A percentile compares a stretch with the other conserved stretches of the same genome.
These are phyloP conservation scores for Sporothrix curviconia DNA, from an alignment of 2,329 filamentous ascomycete species.

Conservation along the genomic window DNA sequence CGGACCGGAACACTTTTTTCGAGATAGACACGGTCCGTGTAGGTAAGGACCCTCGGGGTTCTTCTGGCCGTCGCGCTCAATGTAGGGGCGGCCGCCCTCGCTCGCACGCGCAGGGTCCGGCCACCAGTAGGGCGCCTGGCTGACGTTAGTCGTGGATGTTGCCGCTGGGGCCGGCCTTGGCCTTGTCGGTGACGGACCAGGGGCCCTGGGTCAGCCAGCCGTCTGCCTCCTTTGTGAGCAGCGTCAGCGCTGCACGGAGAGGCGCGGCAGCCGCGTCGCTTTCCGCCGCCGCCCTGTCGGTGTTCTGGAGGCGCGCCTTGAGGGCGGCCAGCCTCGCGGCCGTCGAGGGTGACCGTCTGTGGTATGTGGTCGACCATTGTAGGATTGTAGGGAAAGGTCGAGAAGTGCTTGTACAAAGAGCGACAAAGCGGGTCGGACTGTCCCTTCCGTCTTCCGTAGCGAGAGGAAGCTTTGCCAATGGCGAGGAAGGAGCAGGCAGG, in stretches of 20 bases:
- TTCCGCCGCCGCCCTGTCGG: neutral
- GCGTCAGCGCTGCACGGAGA: constrained; percentile 9
- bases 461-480: too few relatives aligned
- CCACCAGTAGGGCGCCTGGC: constrained; percentile 24
- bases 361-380: constrained; percentile 11
- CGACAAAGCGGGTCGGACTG: too few relatives aligned
- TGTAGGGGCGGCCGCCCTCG: constrained; percentile 22
- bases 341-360: constrained; percentile 18
- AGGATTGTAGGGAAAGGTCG: too few relatives aligned
- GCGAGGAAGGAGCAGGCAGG: neutral
- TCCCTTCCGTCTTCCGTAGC: too few relatives aligned
- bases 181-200: constrained; percentile 24
- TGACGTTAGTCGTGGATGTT: constrained; percentile 22
- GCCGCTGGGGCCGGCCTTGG: constrained; percentile 18
- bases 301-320: constrained; percentile 9
- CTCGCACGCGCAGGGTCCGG: constrained; percentile 18
- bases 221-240: constrained; percentile 17
- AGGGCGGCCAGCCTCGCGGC: constrained; percentile 13
- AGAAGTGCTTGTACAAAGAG: neutral
- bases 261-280: neutral
- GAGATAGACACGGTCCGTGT: constrained; percentile 20
- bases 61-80: constrained; percentile 22
- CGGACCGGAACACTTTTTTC: constrained; percentile 24
- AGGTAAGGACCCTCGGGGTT: constrained; percentile 23
- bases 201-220: constrained; percentile 23